Conservation (phyloP, 2,329 filamentous ascomycete species). For the Aspergillus sp. region DNA sequence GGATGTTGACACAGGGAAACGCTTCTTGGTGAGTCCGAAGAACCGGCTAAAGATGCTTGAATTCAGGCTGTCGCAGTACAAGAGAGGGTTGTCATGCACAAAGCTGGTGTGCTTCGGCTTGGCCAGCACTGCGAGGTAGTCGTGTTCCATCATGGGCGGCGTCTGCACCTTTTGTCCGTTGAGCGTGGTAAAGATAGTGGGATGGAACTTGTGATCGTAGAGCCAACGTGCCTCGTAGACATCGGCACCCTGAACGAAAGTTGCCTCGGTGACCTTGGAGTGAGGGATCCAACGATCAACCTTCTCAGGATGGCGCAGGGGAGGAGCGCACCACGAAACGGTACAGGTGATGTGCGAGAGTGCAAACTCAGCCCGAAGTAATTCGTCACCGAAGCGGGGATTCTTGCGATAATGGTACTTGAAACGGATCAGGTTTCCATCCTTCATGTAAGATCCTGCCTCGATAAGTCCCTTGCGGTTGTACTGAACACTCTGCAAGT, state of each 20-base stretch:
- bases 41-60: slow-evolving; percentile 37
- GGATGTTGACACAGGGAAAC: slow-evolving; percentile 49
- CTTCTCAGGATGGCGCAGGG: slow-evolving; percentile 53
- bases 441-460: slow-evolving; percentile 56
- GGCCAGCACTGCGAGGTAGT: slow-evolving; percentile 46
- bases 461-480: slow-evolving; percentile 57
- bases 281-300: slow-evolving; percentile 59
- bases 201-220: slow-evolving; percentile 54
- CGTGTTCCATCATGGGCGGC: slow-evolving; percentile 57
- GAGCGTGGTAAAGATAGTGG: slow-evolving; percentile 50
- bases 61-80: slow-evolving; percentile 47
- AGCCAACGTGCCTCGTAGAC: slow-evolving; percentile 55
- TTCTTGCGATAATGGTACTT: slow-evolving; percentile 59
- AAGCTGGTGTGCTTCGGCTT: slow-evolving; percentile 49
- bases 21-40: slow-evolving; percentile 38
- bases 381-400: slow-evolving; percentile 56
- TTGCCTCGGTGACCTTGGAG: slow-evolving; percentile 57
- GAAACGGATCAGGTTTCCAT: slow-evolving; percentile 56
- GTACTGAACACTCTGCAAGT: slow-evolving; percentile 53
- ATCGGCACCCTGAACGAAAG: slow-evolving; percentile 55
- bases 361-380: slow-evolving; percentile 58
- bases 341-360: slow-evolving; percentile 57
- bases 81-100: slow-evolving; percentile 55
- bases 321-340: slow-evolving; percentile 58
- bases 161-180: slow-evolving; percentile 56